Conservation (phyloP, 768 basidiomycete species). For the Mrakia frigida region DNA sequence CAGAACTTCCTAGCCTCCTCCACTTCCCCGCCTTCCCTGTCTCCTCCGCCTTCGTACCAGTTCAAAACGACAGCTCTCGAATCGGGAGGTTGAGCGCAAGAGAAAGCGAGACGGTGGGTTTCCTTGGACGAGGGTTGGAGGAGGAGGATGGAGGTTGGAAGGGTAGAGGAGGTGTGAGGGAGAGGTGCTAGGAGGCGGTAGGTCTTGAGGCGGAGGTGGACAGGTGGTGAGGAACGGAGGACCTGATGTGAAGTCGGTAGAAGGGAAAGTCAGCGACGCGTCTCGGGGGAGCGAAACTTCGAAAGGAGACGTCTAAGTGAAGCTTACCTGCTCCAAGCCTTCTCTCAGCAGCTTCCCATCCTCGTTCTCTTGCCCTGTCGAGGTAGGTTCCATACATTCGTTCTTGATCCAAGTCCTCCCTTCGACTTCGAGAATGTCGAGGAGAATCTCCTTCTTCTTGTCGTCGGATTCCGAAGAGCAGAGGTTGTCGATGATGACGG, state of each 20-base stretch:
- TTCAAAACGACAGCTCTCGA: neutral
- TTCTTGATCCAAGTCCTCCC: conserved; percentile 11
- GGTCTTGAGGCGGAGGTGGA: neutral
- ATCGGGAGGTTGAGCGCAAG: neutral
- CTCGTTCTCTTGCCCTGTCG: neutral
- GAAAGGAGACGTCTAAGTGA: no score
- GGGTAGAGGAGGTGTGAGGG: neutral
- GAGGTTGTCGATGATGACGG: conserved; percentile 9
- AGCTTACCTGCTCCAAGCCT: conserved; percentile 1
- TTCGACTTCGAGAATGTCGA: conserved; percentile 14
- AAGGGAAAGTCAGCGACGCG: neutral
- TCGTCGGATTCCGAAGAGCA: neutral
- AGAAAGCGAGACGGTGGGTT: neutral
- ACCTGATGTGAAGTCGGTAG: neutral
- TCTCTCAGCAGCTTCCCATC: neutral
- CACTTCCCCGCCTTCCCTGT: neutral
- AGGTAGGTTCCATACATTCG: neutral
- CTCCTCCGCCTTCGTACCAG: neutral
- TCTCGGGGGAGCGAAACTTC: neutral
- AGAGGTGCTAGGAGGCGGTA: neutral
- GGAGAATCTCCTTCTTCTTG: conserved; percentile 5
- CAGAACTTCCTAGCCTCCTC: neutral
- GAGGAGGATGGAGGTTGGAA: neutral
- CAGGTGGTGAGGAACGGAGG: neutral
- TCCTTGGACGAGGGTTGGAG: neutral